These are phyloP conservation scores for Mycosphaerella sp. DNA, from an alignment of 2,329 filamentous ascomycete genomes.

Conservation along the genomic window DNA sequence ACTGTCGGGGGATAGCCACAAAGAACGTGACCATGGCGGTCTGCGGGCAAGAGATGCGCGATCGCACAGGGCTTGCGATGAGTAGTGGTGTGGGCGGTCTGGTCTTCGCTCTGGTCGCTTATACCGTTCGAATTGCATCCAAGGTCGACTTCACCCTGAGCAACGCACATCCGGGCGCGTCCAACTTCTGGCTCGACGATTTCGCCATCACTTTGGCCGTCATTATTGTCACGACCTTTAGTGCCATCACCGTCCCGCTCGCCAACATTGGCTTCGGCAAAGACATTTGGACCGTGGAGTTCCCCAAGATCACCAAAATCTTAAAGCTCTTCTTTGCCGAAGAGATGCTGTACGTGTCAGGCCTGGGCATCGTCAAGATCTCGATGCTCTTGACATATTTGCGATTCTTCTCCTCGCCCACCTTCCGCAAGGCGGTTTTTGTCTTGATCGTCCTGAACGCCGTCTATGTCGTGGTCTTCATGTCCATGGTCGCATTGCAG, in stretches of 20 bases:
- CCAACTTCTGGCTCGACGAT: conserved; percentile 14
- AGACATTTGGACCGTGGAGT: conserved; percentile 15
- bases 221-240: conserved; percentile 5
- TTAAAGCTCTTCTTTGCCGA: conserved; percentile 11
- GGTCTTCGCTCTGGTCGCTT: conserved; percentile 6
- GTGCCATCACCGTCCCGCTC: background rate
- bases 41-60: conserved; percentile 9
- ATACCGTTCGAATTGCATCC: conserved; percentile 10
- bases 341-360: conserved; percentile 8
- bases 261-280: conserved; percentile 2
- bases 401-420: conserved; percentile 9
- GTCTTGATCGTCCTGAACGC: conserved; percentile 8
- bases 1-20: conserved; percentile 3
- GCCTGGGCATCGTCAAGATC: conserved; percentile 14
- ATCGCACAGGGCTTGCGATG: background rate
- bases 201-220: conserved; percentile 14
- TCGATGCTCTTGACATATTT: conserved; percentile 17
- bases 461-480: conserved; percentile 7
- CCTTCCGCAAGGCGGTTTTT: conserved; percentile 8
- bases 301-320: conserved; percentile 11
- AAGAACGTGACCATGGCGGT: conserved; percentile 16
- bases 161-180: background rate
- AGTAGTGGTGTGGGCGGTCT: conserved; percentile 8
- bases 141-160: conserved; percentile 9
- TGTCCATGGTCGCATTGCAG: conserved; percentile 3